Base-by-base conservation (phyloP, 2,329 filamentous ascomycete genomes). In the Rutstroemia sp. region DNA sequence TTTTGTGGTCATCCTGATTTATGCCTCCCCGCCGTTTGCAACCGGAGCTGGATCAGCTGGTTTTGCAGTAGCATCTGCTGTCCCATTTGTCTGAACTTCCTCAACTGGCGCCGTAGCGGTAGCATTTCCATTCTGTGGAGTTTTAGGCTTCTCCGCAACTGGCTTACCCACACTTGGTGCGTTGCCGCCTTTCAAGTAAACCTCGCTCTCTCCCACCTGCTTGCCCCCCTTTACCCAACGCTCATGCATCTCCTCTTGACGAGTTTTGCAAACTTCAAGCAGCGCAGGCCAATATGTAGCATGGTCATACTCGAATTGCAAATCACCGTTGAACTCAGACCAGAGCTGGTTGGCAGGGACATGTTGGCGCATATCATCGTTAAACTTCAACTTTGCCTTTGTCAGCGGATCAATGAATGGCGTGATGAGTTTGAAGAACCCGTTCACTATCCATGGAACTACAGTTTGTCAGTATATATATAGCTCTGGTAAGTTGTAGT, bases 361-460 rank as follows among this genome's bases (percentile, higher is more conserved):
- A 70, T 91, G 90, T 63, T 88, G 77, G 64, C 79, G 80, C 76
- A 96, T 85, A 69, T 95, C 88, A 71, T 96, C 91, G 76, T 97
- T 96, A 79, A 96, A 96, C 76, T 94, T 95, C 75, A 99, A 85
- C 78, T 99, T 99, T 68, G 94, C 85, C 57, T 88, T 84, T 9
- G 94, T 99, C 66, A 92, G 76, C 7, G 94, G 94, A 72, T 99
- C 94, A 73, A 99, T 96, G 73, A 99, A 96, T 41, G 92, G 91
- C 4, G 84, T 91, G 73, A 99, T 92, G 66, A 96, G 76, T 73
- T 95, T 96, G 80, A 97, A 95, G 79, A 99, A 99, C 51, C 88
- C 88, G 72, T 83, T 86, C 59, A 97, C 89, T 61, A 95, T 81
- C 84, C 89, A 96, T 0, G 92, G 92, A 49, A 96, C 89, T 92